These are phyloP conservation scores for Stenogyne calaminthoides DNA, from an alignment of 305 asterid genomes.

Conservation along the genomic window DNA sequence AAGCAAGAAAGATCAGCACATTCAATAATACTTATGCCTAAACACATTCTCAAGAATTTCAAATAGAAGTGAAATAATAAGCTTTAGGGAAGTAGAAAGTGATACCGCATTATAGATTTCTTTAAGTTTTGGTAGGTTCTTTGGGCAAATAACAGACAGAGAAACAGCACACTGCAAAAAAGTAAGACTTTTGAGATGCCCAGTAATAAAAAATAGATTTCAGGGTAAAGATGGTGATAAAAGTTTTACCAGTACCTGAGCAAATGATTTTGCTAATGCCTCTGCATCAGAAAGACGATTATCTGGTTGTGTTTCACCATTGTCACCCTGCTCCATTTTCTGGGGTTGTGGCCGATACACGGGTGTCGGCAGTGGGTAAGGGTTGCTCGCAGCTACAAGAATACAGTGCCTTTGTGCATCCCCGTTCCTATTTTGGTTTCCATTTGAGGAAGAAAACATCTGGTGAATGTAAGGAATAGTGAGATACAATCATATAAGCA, in stretches of 20 bases:
- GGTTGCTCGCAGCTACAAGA: slow-evolving; percentile 94
- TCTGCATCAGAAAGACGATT: slow-evolving; percentile 82
- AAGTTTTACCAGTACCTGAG: slow-evolving; percentile 57
- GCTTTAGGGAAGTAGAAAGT: slow-evolving; percentile 26
- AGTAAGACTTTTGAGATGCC: slow-evolving; percentile 26
- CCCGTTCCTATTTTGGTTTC: slow-evolving; percentile 65
- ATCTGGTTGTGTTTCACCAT: slow-evolving; percentile 56
- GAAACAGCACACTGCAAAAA: slow-evolving; percentile 83
- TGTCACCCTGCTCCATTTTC: slow-evolving; percentile 62
- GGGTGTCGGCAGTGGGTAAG: slow-evolving; percentile 85
- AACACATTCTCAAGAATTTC: slow-evolving; percentile 23
- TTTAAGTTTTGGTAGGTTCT: slow-evolving; percentile 83
- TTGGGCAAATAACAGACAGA: slow-evolving; percentile 92
- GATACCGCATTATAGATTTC: slow-evolving; percentile 87
- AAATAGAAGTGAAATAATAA: slow-evolving; percentile 24
- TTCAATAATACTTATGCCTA: not conserved
- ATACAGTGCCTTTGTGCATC: slow-evolving; percentile 87
- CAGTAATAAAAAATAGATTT: slow-evolving; percentile 22
- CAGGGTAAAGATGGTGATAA: slow-evolving; percentile 17
- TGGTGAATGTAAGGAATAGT: slow-evolving; percentile 34
- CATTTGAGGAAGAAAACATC: slow-evolving; percentile 72
- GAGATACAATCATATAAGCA: slow-evolving; percentile 17
- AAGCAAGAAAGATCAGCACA: slow-evolving; percentile 9
- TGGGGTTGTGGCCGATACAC: slow-evolving; percentile 70
- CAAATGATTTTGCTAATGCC: slow-evolving; percentile 77